These are phyloP conservation scores for Ochetophila trinervis DNA, from an alignment of 306 rosid species.

Conservation along the genomic window DNA sequence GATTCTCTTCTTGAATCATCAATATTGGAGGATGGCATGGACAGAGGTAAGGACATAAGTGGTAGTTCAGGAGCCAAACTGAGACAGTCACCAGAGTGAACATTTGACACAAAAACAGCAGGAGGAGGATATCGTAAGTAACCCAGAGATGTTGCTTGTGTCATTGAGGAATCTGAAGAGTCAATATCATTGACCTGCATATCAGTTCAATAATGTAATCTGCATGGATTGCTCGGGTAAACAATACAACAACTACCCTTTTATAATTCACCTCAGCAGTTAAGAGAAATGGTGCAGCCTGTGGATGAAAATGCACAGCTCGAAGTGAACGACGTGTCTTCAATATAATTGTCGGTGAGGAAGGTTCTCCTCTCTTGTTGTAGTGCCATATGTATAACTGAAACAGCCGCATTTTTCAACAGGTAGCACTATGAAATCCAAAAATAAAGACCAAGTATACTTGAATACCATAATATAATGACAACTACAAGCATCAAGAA, in stretches of 20 bases:
- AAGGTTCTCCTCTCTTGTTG: constrained; percentile 53
- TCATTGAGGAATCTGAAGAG: constrained; percentile 82
- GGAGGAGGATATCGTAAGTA: constrained; percentile 89
- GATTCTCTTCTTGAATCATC: constrained; percentile 58
- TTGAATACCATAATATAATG: neutral
- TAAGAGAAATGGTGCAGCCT: constrained; percentile 81
- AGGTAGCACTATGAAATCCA: constrained; percentile 4
- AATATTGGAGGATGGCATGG: constrained; percentile 42
- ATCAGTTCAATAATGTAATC: constrained; percentile 39
- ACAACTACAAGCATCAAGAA: neutral
- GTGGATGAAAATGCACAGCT: constrained; percentile 97
- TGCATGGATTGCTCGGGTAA: constrained; percentile 19
- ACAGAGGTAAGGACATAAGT: constrained; percentile 59
- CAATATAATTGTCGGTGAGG: constrained; percentile 68
- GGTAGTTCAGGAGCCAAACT: constrained; percentile 54
- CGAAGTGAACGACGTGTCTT: constrained; percentile 84
- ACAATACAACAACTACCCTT: constrained; percentile 20
- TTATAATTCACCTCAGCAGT: constrained; percentile 76
- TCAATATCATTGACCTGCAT: constrained; percentile 95
- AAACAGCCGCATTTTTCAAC: constrained; percentile 21
- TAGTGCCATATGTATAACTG: constrained; percentile 92
- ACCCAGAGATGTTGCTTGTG: constrained; percentile 78
- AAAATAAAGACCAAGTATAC: constrained; percentile 2
- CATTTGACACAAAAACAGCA: constrained; percentile 69
- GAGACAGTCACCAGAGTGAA: constrained; percentile 52